Base-by-base conservation (phyloP, 345 rosid genomes). In the Rubroshorea leprosula region DNA sequence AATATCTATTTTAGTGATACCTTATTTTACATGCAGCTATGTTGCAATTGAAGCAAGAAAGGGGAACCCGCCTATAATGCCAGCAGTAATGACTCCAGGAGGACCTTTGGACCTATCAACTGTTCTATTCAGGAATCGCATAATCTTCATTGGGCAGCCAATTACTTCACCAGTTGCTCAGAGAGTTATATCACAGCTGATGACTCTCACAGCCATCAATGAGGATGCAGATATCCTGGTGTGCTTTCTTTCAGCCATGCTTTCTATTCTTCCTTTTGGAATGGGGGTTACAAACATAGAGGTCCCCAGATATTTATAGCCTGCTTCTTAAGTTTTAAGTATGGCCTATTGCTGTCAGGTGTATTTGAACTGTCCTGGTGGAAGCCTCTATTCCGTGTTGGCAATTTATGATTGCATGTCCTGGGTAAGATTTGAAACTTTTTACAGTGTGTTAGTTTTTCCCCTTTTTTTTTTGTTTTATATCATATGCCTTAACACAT, bases 391-490 rank as follows among this genome's bases (percentile, higher is more conserved):
- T 77, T 81, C 96, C 2, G 88, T 89, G 58, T 54, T 93, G 77
- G 97, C 90, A 51, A 85, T 89, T 51, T 93, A 93, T 74, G 99
- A 93, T 68, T 85, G 97, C 82, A 89, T 89, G 90, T 89, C 89
- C 39, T 89, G 90, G n/a, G 99, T 89, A 74, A 66, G 82, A 64
- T 62, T 68, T 54, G 23, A 0, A 6, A 17, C n/a, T n/a, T n/a
- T 51, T 23, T 39, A 16, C 54, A 15, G 16, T 26, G 25, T 26
- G 54, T 57, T 21, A 22, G 11, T 66, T 41, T 35, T 29, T 35
- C 7, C 41, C n/a, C 49, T 13, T 31, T 26, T 53, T 21, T 18
- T 1, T 44, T 16, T 14, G 4, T 44, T 9, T n/a, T n/a, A n/a
- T n/a, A n/a, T n/a, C n/a, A n/a, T n/a, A n/a, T n/a, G n/a, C n/a